phyloP scores from a whole-genome alignment of 140 eudicot species.

The Anethum foeniculum region DNA sequence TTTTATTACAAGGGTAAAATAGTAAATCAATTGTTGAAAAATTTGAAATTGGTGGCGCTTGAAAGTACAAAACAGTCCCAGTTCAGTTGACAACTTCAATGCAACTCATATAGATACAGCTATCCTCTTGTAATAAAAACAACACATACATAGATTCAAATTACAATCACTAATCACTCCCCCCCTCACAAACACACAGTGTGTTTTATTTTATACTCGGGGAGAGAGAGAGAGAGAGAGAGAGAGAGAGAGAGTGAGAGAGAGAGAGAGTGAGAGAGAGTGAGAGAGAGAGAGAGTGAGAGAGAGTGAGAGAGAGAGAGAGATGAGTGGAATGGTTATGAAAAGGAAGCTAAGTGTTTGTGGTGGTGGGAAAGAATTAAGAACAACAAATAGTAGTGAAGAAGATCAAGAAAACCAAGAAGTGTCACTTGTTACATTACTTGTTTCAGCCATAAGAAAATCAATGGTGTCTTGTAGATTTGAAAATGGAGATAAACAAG shows the following conservation, averaged over 20 bases:
- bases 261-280: not conserved
- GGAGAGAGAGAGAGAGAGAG: conserved; percentile 1
- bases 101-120: not conserved
- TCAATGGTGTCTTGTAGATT: conserved; percentile 71
- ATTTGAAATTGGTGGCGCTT: not conserved
- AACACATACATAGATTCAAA: not conserved
- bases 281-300: conserved; percentile 5
- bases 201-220: not conserved
- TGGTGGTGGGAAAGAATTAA: conserved; percentile 1
- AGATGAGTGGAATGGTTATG: conserved; percentile 33
- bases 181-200: not conserved
- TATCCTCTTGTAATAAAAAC: not conserved
- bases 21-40: not conserved
- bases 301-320: not conserved
- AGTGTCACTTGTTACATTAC: conserved; percentile 51
- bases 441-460: conserved; percentile 59
- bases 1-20: not conserved
- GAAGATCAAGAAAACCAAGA: conserved; percentile 40
- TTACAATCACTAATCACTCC: not conserved
- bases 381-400: conserved; percentile 13
- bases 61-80: not conserved
- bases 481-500: conserved; percentile 15
- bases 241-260: conserved; percentile 6
- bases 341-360: conserved; percentile 31
- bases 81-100: not conserved